Conservation (phyloP, 2,329 filamentous ascomycete genomes). For the Colletotrichum musicola region DNA sequence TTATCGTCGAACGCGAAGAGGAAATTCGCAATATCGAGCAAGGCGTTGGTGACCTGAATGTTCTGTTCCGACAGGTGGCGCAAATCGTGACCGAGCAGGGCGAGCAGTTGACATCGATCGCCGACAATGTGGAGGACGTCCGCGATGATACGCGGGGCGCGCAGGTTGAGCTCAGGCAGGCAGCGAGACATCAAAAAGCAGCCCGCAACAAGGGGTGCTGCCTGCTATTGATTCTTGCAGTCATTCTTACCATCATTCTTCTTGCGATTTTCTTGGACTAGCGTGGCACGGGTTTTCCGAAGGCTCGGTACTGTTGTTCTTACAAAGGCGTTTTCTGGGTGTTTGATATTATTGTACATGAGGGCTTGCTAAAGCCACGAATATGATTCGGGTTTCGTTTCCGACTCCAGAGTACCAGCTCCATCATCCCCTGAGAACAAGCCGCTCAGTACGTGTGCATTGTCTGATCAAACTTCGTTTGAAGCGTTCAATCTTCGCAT, state of each 20-base stretch:
- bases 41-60: constrained; percentile 93
- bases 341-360: constrained; percentile 37
- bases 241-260: constrained; percentile 91
- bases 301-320: constrained; percentile 15
- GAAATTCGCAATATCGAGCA: constrained; percentile 99
- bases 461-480: neutral
- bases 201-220: constrained; percentile 96
- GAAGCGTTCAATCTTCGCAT: neutral
- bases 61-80: constrained; percentile 97
- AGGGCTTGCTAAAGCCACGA: constrained; percentile 12
- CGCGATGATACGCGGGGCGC: constrained; percentile 86
- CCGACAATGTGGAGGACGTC: constrained; percentile 87
- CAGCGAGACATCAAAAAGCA: constrained; percentile 93
- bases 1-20: constrained; percentile 95
- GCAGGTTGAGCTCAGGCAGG: constrained; percentile 85
- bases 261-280: constrained; percentile 86
- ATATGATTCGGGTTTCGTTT: constrained; percentile 12
- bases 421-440: neutral
- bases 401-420: neutral
- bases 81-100: constrained; percentile 97
- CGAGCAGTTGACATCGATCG: constrained; percentile 87
- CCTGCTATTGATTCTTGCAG: constrained; percentile 85
- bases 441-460: neutral
- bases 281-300: constrained; percentile 6
- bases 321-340: constrained; percentile 29